A percentile compares a stretch with the other conserved stretches of the same genome.
Evolutionary conservation across 2,329 filamentous ascomycete genomes (phyloP).

Genomic region (Arthrobotrys pseudoclavata): DNA sequence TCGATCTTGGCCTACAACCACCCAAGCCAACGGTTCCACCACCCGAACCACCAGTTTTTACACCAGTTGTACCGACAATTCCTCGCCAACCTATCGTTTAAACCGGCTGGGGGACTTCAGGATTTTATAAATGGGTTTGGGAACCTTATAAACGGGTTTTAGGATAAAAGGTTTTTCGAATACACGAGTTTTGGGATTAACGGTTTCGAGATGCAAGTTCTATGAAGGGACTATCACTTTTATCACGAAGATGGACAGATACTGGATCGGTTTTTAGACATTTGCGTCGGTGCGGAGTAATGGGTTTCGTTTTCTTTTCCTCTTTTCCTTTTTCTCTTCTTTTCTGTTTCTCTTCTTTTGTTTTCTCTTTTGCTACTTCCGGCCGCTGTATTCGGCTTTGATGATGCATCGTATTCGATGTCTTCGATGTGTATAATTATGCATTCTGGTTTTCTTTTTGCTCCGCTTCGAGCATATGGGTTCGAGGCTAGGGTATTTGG

Average conservation of each 20-base stretch:
- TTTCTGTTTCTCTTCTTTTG: background rate
- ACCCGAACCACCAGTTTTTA: background rate
- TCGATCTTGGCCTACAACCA: background rate
- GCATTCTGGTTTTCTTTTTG: background rate
- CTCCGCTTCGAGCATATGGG: background rate
- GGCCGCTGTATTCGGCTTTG: background rate
- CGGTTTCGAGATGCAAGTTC: too few species aligned
- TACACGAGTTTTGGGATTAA: constrained; percentile 7
- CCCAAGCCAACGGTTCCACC: background rate
- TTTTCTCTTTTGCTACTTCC: background rate
- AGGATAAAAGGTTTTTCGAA: background rate
- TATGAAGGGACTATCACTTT: too few species aligned
- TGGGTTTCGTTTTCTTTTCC: background rate
- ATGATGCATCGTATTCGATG: too few species aligned
- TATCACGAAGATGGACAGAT: background rate
- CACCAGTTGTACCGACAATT: too few species aligned
- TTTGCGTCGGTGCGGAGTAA: background rate
- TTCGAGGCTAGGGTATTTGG: background rate
- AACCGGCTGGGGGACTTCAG: too few species aligned
- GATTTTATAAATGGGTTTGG: too few species aligned
- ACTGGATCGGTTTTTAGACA: background rate
- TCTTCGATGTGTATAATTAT: background rate
- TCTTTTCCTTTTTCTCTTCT: background rate
- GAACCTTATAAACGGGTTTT: too few species aligned
- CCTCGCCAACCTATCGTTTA: too few species aligned